Evolutionary conservation across 176 grass and related monocot genomes (phyloP).

Genomic region (Bolboschoenus planiculmis): DNA sequence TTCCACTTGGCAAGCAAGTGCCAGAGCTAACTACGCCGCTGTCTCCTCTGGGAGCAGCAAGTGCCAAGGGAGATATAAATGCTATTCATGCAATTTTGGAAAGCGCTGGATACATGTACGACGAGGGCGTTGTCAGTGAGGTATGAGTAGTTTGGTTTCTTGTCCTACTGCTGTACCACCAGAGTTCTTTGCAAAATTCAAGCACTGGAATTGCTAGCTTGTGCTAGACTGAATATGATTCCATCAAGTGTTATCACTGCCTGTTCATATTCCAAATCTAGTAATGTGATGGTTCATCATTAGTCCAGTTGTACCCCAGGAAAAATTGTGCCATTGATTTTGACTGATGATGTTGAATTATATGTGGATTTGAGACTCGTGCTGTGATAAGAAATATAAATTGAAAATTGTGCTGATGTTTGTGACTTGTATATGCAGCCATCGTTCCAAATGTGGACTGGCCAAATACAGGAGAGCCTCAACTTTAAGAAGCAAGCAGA

Average conservation of each 20-base stretch:
- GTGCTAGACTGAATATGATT: neutral
- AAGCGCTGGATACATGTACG: slow-evolving; percentile 52
- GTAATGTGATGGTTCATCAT: neutral
- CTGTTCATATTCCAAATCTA: neutral
- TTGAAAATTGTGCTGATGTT: neutral
- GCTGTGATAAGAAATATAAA: neutral
- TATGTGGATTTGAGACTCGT: neutral
- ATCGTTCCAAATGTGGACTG: slow-evolving; percentile 76
- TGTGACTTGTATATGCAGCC: slow-evolving; percentile 37
- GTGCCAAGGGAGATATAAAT: slow-evolving; percentile 43
- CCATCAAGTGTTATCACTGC: neutral
- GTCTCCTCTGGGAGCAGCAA: slow-evolving; percentile 58
- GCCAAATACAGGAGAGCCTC: slow-evolving; percentile 58
- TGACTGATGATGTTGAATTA: neutral
- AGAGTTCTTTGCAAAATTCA: neutral
- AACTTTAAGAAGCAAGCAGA: slow-evolving; percentile 59
- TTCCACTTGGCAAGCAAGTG: slow-evolving; percentile 26
- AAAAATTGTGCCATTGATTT: too few relatives aligned
- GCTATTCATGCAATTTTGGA: slow-evolving; percentile 55
- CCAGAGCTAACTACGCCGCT: slow-evolving; percentile 27
- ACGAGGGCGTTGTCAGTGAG: slow-evolving; percentile 44
- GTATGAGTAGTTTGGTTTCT: slow-evolving; percentile 19
- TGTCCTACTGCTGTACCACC: neutral
- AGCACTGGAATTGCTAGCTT: neutral
- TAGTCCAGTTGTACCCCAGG: neutral